Evolutionary conservation across 2,329 filamentous ascomycete genomes (phyloP), one percentile per base, ranked within the genome.

Genomic region (Claviceps capensis): DNA sequence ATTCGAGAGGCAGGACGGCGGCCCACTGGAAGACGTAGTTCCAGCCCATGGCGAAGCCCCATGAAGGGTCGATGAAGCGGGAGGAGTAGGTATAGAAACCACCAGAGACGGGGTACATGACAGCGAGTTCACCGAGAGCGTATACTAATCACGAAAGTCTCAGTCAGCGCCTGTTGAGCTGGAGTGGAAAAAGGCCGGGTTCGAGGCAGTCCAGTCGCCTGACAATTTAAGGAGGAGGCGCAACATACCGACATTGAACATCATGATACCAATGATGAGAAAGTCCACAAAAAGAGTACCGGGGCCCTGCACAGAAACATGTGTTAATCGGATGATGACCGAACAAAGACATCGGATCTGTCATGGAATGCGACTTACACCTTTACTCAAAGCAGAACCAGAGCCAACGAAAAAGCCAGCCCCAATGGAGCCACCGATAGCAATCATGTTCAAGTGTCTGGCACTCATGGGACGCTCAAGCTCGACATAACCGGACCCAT

Each of bases 371-470:
- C 78, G 50, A 58, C 70, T 63, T 67, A 71, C 74, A 65, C 78
- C 78, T 52, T 67, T 71, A 55, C 60, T 61, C 13, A 81, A 65
- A 47, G 78, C 77, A 58, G 66, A 62, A 58, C 78, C 78, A 38
- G 77, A 79, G 59, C 78, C 77, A 60, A 81, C 78, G 64, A 81
- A 81, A 69, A 81, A 79, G 67, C 78, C 78, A 62, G 78, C 78
- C 63, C 78, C 78, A 52, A 81, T 81, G 37, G 77, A 78, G 53
- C 77, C 78, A 60, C 77, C 77, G 53, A 81, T 79, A 60, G 77
- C 76, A 64, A 81, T 81, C 76, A 79, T 79, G 64, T 80, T 74
- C 60, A 80, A 65, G 64, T 79, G 77, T 58, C 77, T 73, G 43
- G 67, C 65, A 66, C 75, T 73, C 68, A 80, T 75, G 57, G 65